These are phyloP conservation scores for Cyberlindnera veronae DNA, from an alignment of 805 yeast genomes.

Conservation along the genomic window DNA sequence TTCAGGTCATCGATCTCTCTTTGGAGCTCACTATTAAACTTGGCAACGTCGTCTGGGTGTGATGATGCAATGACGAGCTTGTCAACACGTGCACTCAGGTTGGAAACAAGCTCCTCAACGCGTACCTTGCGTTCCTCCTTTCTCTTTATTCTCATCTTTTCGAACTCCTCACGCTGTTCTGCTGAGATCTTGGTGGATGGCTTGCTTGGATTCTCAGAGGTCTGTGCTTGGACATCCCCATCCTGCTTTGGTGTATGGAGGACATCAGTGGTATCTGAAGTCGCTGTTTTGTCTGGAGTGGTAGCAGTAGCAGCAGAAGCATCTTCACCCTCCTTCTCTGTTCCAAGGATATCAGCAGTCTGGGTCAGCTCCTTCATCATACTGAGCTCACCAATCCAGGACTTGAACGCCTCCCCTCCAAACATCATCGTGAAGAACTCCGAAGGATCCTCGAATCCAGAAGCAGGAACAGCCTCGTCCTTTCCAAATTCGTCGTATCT, in stretches of 20 bases:
- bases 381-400: slow-evolving; percentile 76
- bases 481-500: slow-evolving; percentile 86
- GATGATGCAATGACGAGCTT: slow-evolving; percentile 42
- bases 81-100: slow-evolving; percentile 45
- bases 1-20: slow-evolving; percentile 77
- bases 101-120: slow-evolving; percentile 46
- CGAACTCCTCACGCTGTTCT: slow-evolving; percentile 47
- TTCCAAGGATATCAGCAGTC: slow-evolving; percentile 46
- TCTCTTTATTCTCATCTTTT: slow-evolving; percentile 51
- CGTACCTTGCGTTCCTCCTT: slow-evolving; percentile 46
- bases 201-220: slow-evolving; percentile 2
- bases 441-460: slow-evolving; percentile 79
- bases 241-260: slow-evolving; percentile 6
- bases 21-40: slow-evolving; percentile 48
- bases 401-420: slow-evolving; percentile 77
- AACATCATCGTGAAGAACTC: slow-evolving; percentile 82
- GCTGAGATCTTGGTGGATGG: slow-evolving; percentile 25
- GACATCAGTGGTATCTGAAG: slow-evolving; percentile 12
- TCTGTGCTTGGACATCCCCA: not conserved
- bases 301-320: too few relatives aligned
- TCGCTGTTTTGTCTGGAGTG: not conserved
- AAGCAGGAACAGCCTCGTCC: slow-evolving; percentile 63
- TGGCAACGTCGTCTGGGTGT: slow-evolving; percentile 44
- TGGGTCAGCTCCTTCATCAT: slow-evolving; percentile 60
- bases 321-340: slow-evolving; percentile 30